These are phyloP conservation scores for Eucalyptus cloeziana DNA, from an alignment of 345 rosid species.

Conservation along the genomic window DNA sequence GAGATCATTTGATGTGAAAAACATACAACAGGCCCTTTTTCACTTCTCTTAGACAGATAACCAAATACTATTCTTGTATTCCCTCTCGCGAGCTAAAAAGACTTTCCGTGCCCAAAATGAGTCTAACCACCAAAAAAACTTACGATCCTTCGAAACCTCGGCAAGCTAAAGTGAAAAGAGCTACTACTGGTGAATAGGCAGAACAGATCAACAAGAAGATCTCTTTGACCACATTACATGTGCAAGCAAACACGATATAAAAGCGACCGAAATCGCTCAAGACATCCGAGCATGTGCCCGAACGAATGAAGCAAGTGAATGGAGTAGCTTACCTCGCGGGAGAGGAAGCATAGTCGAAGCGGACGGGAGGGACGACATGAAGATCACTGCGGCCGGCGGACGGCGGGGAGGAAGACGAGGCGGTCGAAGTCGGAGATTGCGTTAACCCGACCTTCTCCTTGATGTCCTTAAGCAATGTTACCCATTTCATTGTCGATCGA, in stretches of 20 bases:
- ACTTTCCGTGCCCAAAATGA: background rate
- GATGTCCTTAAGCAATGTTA: slow-evolving; percentile 92
- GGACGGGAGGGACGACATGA: slow-evolving; percentile 27
- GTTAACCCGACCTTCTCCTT: slow-evolving; percentile 96
- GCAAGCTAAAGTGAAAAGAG: background rate
- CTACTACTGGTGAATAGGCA: background rate
- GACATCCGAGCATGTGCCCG: background rate
- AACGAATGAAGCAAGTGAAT: background rate
- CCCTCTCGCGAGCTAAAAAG: background rate
- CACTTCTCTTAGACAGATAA: background rate
- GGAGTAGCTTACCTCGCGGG: slow-evolving; percentile 45
- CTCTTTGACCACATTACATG: background rate
- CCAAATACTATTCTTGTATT: background rate
- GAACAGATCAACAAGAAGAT: background rate
- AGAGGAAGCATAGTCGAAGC: slow-evolving; percentile 28
- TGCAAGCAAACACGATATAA: background rate
- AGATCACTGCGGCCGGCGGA: slow-evolving; percentile 22
- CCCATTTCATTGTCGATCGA: slow-evolving; percentile 72
- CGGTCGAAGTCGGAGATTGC: slow-evolving; percentile 51
- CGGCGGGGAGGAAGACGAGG: slow-evolving; percentile 42
- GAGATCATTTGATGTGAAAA: background rate
- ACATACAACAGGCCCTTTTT: background rate
- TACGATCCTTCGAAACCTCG: background rate
- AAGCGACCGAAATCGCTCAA: background rate
- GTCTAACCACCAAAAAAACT: background rate